phyloP scores from a whole-genome alignment of 257 asterid genomes.

The Nicotiana paniculata region DNA sequence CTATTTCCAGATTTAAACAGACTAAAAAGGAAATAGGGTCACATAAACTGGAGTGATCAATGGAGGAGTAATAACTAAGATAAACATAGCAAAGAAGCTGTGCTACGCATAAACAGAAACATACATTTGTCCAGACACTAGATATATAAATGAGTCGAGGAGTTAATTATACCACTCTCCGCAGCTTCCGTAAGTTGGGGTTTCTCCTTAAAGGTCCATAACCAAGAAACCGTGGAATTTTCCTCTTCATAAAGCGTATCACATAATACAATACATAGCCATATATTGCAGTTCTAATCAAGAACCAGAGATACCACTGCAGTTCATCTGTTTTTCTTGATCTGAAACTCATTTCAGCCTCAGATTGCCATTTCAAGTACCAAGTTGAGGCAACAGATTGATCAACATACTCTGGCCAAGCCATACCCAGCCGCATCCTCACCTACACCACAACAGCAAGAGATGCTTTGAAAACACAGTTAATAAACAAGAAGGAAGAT shows the following conservation, averaged over 20 bases:
- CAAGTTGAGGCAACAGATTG: slow-evolving; percentile 65
- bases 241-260: slow-evolving; percentile 54
- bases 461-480: slow-evolving; percentile 7
- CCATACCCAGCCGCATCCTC: slow-evolving; percentile 86
- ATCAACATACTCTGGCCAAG: slow-evolving; percentile 86
- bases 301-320: slow-evolving; percentile 79
- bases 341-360: slow-evolving; percentile 57
- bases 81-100: not conserved
- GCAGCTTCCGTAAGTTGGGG: slow-evolving; percentile 70
- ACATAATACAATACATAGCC: slow-evolving; percentile 55
- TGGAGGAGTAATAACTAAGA: not conserved
- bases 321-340: slow-evolving; percentile 53
- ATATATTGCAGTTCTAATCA: slow-evolving; percentile 56
- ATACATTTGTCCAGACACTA: not conserved
- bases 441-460: slow-evolving; percentile 34
- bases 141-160: slow-evolving; percentile 3
- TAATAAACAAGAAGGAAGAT: slow-evolving; percentile 3
- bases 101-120: not conserved
- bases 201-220: slow-evolving; percentile 63
- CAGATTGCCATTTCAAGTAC: slow-evolving; percentile 88
- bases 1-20: not conserved
- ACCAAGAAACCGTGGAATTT: slow-evolving; percentile 70
- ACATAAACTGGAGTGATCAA: not conserved
- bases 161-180: slow-evolving; percentile 60
- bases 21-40: not conserved